These are phyloP conservation scores for Peronospora belbahrii DNA, from an alignment of 352 stramenopile genomes.

Conservation along the genomic window DNA sequence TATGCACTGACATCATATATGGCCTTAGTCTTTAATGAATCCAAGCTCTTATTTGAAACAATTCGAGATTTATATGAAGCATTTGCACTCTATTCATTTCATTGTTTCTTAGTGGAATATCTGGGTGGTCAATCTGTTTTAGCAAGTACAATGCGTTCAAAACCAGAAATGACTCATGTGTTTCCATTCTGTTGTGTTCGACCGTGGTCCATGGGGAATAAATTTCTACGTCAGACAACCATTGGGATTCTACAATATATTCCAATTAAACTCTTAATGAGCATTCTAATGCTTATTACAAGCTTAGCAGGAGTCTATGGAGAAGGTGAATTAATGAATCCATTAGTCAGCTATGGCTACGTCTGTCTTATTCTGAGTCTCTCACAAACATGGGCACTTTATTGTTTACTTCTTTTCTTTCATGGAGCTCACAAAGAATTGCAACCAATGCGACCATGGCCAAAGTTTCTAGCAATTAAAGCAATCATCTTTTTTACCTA, in stretches of 20 bases:
- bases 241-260: conserved; percentile 92
- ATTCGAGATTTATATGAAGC: conserved; percentile 90
- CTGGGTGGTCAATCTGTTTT: conserved; percentile 79
- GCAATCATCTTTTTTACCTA: conserved; percentile 94
- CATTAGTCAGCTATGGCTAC: conserved; percentile 80
- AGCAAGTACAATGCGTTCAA: conserved; percentile 77
- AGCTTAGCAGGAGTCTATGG: conserved; percentile 83
- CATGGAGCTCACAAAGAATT: conserved; percentile 87
- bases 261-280: conserved; percentile 82
- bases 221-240: conserved; percentile 90
- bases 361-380: conserved; percentile 86
- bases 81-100: conserved; percentile 91
- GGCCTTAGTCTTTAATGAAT: conserved; percentile 84
- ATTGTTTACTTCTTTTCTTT: conserved; percentile 92
- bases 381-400: conserved; percentile 90
- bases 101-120: conserved; percentile 89
- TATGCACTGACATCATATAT: conserved; percentile 89
- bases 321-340: conserved; percentile 84
- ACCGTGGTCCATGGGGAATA: conserved; percentile 88
- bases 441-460: conserved; percentile 80
- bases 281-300: conserved; percentile 82
- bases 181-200: conserved; percentile 83
- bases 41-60: conserved; percentile 87
- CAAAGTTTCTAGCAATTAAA: conserved; percentile 93
- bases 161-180: conserved; percentile 74